Base-by-base conservation (phyloP, 768 basidiomycete species). In the Gyrodon lividus region DNA sequence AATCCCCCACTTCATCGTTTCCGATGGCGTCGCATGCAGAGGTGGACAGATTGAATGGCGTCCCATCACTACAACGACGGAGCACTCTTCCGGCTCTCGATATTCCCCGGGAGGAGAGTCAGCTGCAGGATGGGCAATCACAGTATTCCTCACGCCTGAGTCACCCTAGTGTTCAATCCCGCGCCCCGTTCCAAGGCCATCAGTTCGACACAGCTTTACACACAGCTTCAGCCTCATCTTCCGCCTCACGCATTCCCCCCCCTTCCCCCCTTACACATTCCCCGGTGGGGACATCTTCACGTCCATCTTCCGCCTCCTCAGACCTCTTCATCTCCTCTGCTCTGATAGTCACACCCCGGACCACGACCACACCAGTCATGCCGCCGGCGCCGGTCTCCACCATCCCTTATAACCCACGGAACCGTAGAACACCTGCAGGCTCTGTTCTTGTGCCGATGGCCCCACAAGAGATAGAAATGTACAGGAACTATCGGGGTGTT, bases 401-500 rank as follows among this genome's bases (percentile, higher is more conserved):
- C 26, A 63, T 81, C 22, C 83, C 86, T 5, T 91, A 91, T 66
- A 83, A 77, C 50, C 89, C 89, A 4, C 74, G 70, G 33, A 75
- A 75, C 45, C 76, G 88, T 39, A 74, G 80, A 59, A 79, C 89
- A 1, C 79, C 84, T 13, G 74, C 88, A 14, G 69, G 69, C 24
- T 80, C 80, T 6, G 79, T 90, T 37, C 78, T 88, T 57, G 63
- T 79, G 4, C 89, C 89, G 2, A 76, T 90, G 59, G 74, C 87
- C 6, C 74, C 70, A 19, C 73, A 75, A 35, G 89, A 91, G 67
- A 74, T 85, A 47, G 78, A 83, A 47, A 70, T 68, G 56, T 86
- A 79, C 68, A 80, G 72, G 59, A 73, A 76, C 50, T 81, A 75
- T 66, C 76, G 77, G 17, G 82, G 86, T 34, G 70, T 73, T 37